Percentiles rank a stretch among this genome's conserved stretches.
Conservation (phyloP, 139 green algal genomes). For the Volvox africanus region DNA sequence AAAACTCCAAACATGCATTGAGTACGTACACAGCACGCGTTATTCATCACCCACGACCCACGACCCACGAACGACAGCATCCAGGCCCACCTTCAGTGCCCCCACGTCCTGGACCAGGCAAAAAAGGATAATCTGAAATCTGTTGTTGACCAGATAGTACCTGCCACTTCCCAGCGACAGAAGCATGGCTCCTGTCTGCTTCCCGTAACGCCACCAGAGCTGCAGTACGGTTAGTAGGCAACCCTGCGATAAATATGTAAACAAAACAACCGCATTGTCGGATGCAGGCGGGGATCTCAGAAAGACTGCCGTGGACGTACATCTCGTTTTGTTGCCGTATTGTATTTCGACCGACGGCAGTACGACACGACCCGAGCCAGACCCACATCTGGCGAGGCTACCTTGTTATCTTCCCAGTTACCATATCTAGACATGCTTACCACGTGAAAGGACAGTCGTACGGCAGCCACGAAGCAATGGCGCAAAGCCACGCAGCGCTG, state of each 20-base stretch:
- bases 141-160: neutral
- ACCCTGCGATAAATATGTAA: neutral
- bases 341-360: too few species aligned
- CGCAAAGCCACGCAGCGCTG: neutral
- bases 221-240: neutral
- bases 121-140: neutral
- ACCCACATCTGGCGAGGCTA: too few species aligned
- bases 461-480: neutral
- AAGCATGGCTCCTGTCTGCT: neutral
- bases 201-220: constrained; percentile 21
- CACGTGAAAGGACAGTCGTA: neutral
- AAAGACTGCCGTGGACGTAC: too few species aligned
- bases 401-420: too few species aligned
- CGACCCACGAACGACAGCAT: neutral
- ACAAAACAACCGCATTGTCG: too few species aligned
- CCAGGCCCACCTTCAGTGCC: neutral
- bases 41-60: too few species aligned
- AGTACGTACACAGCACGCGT: too few species aligned
- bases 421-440: neutral
- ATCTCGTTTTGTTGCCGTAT: too few species aligned
- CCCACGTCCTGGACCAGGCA: neutral
- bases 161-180: neutral
- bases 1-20: too few species aligned
- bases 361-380: too few species aligned
- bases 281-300: too few species aligned